Percentiles rank a stretch among this genome's conserved stretches.
phyloP scores from a whole-genome alignment of 768 basidiomycete genomes.

The Trametes meyenii region DNA sequence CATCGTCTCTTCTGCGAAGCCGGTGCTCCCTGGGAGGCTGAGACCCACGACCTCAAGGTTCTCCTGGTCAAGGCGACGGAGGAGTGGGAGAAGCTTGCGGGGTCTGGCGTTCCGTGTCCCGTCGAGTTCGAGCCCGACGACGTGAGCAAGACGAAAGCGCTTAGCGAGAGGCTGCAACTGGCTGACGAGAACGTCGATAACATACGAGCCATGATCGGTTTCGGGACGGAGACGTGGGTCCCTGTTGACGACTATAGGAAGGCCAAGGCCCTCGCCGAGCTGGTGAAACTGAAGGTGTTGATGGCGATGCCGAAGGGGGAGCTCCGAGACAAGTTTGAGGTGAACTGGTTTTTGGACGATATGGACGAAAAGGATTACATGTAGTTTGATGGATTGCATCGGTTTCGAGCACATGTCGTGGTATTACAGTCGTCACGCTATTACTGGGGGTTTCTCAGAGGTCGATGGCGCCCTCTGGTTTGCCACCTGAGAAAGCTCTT shows the following conservation, averaged over 20 bases:
- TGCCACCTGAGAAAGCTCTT: no score
- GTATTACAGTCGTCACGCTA: no score
- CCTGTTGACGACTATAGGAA: constrained; percentile 44
- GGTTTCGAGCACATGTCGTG: no score
- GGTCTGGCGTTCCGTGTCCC: constrained; percentile 29
- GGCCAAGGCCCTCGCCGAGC: constrained; percentile 38
- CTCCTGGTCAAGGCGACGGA: constrained; percentile 42
- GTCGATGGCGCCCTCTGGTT: no score
- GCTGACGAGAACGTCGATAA: constrained; percentile 37
- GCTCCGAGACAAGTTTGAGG: constrained; percentile 42
- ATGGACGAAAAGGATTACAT: constrained; percentile 2
- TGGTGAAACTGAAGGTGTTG: constrained; percentile 41
- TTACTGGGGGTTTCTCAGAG: no score
- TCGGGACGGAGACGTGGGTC: constrained; percentile 48
- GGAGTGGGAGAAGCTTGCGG: constrained; percentile 30
- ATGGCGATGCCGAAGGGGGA: constrained; percentile 35
- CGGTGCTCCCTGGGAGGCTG: constrained; percentile 52
- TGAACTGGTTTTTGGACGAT: constrained; percentile 48
- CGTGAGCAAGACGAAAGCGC: constrained; percentile 43
- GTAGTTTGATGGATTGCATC: no score
- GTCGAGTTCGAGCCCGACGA: constrained; percentile 41
- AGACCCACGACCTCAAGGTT: constrained; percentile 49
- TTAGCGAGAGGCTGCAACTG: constrained; percentile 36
- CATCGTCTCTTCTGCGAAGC: constrained; percentile 48
- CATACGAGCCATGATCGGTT: constrained; percentile 34